Base-by-base conservation (phyloP, 2,329 filamentous ascomycete genomes). In the Fusarium cicatricum region DNA sequence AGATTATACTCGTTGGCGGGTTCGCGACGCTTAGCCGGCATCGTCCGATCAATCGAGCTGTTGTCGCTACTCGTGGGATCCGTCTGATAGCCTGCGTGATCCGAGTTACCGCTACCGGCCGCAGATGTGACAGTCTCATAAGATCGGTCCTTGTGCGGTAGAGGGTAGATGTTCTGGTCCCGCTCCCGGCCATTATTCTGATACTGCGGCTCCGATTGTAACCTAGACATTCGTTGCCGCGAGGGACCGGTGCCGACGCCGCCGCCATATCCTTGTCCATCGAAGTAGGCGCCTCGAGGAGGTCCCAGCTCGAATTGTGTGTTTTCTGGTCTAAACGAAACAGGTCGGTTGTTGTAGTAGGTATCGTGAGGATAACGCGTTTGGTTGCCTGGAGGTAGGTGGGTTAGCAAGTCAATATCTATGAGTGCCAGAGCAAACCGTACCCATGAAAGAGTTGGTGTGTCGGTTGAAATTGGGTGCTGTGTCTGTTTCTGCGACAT, bases 61-160 rank as follows among this genome's bases (percentile, higher is more conserved):
- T 96, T 96, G 71, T 97, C 90, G 71, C 92, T 97, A 77, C 90
- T 95, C 51, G 83, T 78, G 36, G 91, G 93, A 71, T 97, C 92
- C 55, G 92, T 96, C 62, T 89, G 88, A 74, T 95, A 93, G 51
- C 87, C 88, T 70, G 85, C 88, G 11, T 87, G 87, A 53, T 97
- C 92, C 60, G 88, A 86, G 65, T 85, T 90, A 43, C 87, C 90
- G 69, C 87, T 90, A 17, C 87, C 88, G 11, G 87, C 86, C 55
- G 88, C 89, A 11, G 90, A 92, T 32, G 90, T 90, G 38, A 96
- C 89, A 2, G 92, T 97, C 73, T 97, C 92, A 74, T 94, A 91
- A 2, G 91, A 95, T 62, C 86, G 87, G 65, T 94, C 89, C 72
- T 93, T 89, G 73, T 82, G 81, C 52, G 83, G 79, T 60, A 82